phyloP scores from a whole-genome alignment of 331 rosid species.

The Quercus phellos region DNA sequence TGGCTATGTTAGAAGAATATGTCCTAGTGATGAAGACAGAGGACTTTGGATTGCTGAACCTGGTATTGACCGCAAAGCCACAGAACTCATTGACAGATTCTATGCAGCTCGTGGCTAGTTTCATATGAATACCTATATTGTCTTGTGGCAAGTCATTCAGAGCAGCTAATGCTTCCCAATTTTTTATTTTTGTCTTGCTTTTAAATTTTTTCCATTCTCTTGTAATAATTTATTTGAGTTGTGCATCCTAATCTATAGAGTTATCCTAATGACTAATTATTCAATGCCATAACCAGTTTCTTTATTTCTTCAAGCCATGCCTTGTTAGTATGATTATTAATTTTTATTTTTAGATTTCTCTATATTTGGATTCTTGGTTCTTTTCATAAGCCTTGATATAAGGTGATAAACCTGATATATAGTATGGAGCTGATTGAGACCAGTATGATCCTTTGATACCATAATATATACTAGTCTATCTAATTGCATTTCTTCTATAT shows the following conservation, averaged over 20 bases:
- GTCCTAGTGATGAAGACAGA: slow-evolving; percentile 80
- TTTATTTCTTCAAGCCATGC: too few relatives aligned
- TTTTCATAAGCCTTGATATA: too few relatives aligned
- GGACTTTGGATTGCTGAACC: slow-evolving; percentile 82
- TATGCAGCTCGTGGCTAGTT: slow-evolving; percentile 55
- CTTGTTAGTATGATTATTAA: too few relatives aligned
- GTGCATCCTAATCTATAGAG: slow-evolving; percentile 20
- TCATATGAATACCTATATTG: slow-evolving; percentile 5
- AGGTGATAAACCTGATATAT: too few relatives aligned
- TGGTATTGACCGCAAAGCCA: slow-evolving; percentile 75
- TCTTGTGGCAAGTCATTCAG: too few relatives aligned
- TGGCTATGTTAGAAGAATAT: slow-evolving; percentile 40
- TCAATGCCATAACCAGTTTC: not conserved
- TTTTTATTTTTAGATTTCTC: too few relatives aligned
- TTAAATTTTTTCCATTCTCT: not conserved
- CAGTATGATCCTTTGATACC: too few relatives aligned
- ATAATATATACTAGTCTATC: too few relatives aligned
- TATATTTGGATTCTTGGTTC: too few relatives aligned
- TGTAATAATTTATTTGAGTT: slow-evolving; percentile 8
- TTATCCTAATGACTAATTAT: slow-evolving; percentile 15
- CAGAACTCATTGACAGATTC: slow-evolving; percentile 74
- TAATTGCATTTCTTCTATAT: too few relatives aligned
- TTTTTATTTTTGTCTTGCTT: slow-evolving; percentile 3
- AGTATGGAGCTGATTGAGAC: too few relatives aligned
- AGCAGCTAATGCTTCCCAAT: slow-evolving; percentile 20